phyloP scores from a whole-genome alignment of 208 protist species.

The Blastocrithidia nonstop region DNA sequence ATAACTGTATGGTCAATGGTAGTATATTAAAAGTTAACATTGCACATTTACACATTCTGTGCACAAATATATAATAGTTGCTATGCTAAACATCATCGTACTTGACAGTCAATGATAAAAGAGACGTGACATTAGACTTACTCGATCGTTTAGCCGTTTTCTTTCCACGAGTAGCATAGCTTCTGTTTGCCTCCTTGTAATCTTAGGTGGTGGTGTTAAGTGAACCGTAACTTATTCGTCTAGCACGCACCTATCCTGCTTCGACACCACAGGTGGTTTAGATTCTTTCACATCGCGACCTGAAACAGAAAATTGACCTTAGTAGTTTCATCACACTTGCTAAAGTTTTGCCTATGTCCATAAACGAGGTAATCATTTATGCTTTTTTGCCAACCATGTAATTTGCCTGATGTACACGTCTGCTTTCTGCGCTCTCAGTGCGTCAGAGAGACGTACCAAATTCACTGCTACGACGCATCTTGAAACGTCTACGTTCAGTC shows the following conservation, averaged over 20 bases:
- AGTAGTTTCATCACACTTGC: conserved; percentile 32
- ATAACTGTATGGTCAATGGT: too few species aligned
- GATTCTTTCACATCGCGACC: conserved; percentile 23
- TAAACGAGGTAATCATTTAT: conserved; percentile 26
- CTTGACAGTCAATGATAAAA: too few species aligned
- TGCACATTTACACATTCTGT: too few species aligned
- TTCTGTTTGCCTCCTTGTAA: too few species aligned
- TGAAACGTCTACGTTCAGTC: conserved; percentile 32
- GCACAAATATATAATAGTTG: too few species aligned
- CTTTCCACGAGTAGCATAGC: too few species aligned
- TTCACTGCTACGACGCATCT: conserved; percentile 18
- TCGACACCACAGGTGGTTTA: conserved; percentile 14
- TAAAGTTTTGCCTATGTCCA: conserved; percentile 38
- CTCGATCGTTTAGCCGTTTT: too few species aligned
- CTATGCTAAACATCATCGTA: too few species aligned
- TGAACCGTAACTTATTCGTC: conserved; percentile 29
- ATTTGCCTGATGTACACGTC: conserved; percentile 46
- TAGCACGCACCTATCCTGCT: conserved; percentile 29
- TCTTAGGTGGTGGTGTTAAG: too few species aligned
- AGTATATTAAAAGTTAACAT: too few species aligned
- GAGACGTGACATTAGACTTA: too few species aligned
- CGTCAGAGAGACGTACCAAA: conserved; percentile 31
- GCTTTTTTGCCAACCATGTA: conserved; percentile 29
- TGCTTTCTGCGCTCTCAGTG: conserved; percentile 35
- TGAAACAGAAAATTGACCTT: conserved; percentile 36